Percentiles rank a stretch among this genome's conserved stretches.
Evolutionary conservation across 345 rosid genomes (phyloP).

Genomic region (Nasturtium officinale): DNA sequence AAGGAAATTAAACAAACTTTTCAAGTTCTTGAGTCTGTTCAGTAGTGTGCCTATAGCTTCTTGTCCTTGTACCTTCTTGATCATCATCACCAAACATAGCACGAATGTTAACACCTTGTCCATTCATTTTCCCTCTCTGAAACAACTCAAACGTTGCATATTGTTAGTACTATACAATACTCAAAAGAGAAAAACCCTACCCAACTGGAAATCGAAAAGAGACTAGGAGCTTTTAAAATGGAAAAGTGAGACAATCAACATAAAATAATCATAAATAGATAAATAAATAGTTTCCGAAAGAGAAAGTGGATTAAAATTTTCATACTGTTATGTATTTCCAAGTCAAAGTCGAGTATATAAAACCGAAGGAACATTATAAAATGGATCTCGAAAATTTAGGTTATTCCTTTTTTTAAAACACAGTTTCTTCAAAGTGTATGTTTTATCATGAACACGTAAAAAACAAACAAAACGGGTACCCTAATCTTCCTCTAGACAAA

Average conservation of each 20-base stretch:
- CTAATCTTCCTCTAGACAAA: neutral
- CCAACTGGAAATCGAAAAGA: neutral
- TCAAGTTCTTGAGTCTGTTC: constrained; percentile 71
- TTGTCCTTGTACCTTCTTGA: constrained; percentile 47
- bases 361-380: neutral
- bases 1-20: constrained; percentile 42
- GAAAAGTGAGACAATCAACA: neutral
- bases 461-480: neutral
- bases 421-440: neutral
- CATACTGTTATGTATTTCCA: neutral
- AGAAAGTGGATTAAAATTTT: neutral
- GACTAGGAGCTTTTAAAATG: neutral
- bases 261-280: neutral
- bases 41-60: constrained; percentile 56
- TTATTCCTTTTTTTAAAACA: neutral
- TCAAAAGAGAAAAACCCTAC: neutral
- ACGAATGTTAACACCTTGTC: constrained; percentile 39
- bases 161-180: neutral
- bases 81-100: constrained; percentile 51
- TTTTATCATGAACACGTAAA: neutral
- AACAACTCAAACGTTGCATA: constrained; percentile 14
- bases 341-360: neutral
- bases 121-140: constrained; percentile 53
- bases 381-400: no score
- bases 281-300: neutral